Percentiles rank a stretch among this genome's conserved stretches.
These are phyloP conservation scores for Falciphora oryzae DNA, from an alignment of 2,329 filamentous ascomycete genomes.

Conservation along the genomic window DNA sequence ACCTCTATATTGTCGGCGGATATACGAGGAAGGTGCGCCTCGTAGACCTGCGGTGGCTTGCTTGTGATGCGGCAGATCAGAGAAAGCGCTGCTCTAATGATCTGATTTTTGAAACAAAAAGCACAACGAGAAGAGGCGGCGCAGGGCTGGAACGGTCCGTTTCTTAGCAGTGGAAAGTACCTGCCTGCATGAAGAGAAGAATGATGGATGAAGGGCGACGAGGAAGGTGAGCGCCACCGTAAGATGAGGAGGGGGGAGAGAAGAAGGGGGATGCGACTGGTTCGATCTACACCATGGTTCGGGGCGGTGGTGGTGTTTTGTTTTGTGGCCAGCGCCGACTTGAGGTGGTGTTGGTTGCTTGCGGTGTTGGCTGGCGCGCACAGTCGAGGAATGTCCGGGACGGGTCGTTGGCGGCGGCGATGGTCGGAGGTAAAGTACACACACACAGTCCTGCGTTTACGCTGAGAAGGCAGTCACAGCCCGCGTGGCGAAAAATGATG, in stretches of 20 bases:
- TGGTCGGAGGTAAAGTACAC: background rate
- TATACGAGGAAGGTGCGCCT: background rate
- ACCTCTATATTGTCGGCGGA: background rate
- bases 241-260: background rate
- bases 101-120: slow-evolving; percentile 2
- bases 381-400: background rate
- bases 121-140: background rate
- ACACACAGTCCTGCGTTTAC: too few relatives aligned
- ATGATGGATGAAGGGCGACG: background rate
- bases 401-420: too few relatives aligned
- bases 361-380: background rate
- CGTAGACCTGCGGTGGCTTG: background rate
- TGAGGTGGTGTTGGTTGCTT: background rate
- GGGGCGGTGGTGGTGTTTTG: background rate
- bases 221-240: background rate
- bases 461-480: background rate
- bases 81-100: slow-evolving; percentile 1
- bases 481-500: background rate
- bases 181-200: background rate
- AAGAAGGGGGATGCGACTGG: background rate
- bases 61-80: slow-evolving; percentile 1
- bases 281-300: background rate
- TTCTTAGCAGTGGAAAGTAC: background rate
- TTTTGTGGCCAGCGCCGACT: background rate
- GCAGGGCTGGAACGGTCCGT: background rate